Evolutionary conservation across 148 eudicot genomes (phyloP), one percentile per base, ranked within the genome.

Genomic region (Chenopodium formosanum): DNA sequence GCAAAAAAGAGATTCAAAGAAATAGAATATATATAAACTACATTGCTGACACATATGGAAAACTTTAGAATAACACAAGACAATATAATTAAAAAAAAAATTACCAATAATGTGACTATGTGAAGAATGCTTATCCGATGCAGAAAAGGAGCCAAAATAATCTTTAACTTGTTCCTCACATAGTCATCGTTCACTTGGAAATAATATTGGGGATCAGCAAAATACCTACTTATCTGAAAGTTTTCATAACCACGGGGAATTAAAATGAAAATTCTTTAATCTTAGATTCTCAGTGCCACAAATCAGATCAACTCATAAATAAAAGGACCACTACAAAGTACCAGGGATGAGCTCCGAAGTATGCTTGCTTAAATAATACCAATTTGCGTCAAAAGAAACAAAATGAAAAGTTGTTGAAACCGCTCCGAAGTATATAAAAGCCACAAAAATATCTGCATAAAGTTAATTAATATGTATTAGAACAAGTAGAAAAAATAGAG

Each of bases 131-230:
- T 91, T 90, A 96, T 98, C 90, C 97, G 88, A 85, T 96, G 97
- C 82, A 96, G 82, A 83, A 94, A 92, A 3, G 99, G 97, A 84
- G 94, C 89, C 32, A 96, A 89, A 70, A 94, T 91, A 80, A 96
- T 92, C 90, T 96, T 92, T 87, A 96, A 83, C 75, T 96, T 96
- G 90, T 92, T 96, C 90, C 89, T 90, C 87, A 94, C 99, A 76
- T 96, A 96, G 47, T 92, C 91, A 81, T 96, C 98, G 78, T 94
- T 94, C 79, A 96, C 97, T 92, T 96, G 98, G 87, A 96, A 94
- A 86, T 96, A 96, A 80, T 96, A 96, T 84, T 94, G 95, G 11
- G 97, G 95, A 79, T 94, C 95, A 78, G 99, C 90, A 76, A 96
- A 84, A 77, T 89, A 96, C 84, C 95, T 89, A 83, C 98, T 94